Evolutionary conservation across 2,329 filamentous ascomycete species (phyloP).

Genomic region (Lasiodiplodia sp.): DNA sequence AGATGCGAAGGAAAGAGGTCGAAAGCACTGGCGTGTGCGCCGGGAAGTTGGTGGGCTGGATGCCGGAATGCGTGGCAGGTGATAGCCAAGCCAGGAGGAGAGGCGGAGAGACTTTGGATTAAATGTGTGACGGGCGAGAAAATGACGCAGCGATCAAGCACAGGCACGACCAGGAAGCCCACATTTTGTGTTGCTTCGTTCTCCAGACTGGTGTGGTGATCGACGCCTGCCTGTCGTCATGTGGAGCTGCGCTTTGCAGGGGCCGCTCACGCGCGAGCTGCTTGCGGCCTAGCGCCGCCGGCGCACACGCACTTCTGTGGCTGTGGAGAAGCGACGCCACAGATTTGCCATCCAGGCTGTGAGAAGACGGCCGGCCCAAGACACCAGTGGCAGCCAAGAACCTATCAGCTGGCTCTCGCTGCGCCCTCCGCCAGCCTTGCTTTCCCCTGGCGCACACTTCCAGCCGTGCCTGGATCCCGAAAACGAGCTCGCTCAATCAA

Average conservation of each 20-base stretch:
- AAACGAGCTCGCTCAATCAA: conserved; percentile 5
- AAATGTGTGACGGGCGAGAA: conserved; percentile 25
- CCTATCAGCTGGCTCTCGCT: not conserved
- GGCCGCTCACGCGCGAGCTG: conserved; percentile 13
- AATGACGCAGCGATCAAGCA: conserved; percentile 26
- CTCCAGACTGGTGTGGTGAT: conserved; percentile 13
- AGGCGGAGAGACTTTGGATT: not conserved
- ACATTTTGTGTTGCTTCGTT: conserved; percentile 17
- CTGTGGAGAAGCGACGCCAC: no score
- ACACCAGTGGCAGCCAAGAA: not conserved
- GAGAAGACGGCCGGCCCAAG: not conserved
- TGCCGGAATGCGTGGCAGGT: conserved; percentile 11
- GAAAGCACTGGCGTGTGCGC: not conserved
- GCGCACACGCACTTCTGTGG: not conserved
- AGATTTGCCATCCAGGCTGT: not conserved
- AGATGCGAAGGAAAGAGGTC: not conserved
- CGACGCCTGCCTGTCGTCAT: conserved; percentile 11
- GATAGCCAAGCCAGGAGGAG: conserved; percentile 12
- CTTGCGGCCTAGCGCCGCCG: not conserved
- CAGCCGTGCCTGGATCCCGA: conserved; percentile 4
- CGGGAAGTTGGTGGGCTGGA: not conserved
- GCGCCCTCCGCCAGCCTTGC: not conserved
- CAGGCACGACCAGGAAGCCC: conserved; percentile 8
- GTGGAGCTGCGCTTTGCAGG: conserved; percentile 7
- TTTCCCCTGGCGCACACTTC: conserved; percentile 8